Percentiles rank a stretch among this genome's conserved stretches.
Evolutionary conservation across 2,329 filamentous ascomycete genomes (phyloP).

Genomic region (Aspergillus puulaauensis): DNA sequence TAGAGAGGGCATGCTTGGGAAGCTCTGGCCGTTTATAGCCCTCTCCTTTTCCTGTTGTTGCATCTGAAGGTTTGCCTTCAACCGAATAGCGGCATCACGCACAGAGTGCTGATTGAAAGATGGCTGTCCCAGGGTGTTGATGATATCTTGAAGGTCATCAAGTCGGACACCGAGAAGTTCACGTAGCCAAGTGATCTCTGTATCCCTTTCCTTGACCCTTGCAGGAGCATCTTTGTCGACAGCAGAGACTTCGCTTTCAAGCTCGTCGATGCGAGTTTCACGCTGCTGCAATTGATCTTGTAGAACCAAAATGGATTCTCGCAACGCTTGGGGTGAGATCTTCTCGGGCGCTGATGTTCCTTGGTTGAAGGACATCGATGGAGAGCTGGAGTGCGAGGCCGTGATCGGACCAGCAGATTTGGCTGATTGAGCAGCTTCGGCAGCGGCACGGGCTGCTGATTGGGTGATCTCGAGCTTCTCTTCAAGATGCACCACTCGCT

Average conservation of each 20-base stretch:
- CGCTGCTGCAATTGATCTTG: conserved; percentile 96
- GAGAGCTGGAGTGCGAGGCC: conserved; percentile 45
- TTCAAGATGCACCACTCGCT: conserved; percentile 79
- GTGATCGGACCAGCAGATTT: conserved; percentile 43
- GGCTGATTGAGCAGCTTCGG: conserved; percentile 66
- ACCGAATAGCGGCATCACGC: conserved; percentile 85
- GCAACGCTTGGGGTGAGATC: conserved; percentile 89
- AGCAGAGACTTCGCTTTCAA: conserved; percentile 69
- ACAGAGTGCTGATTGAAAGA: conserved; percentile 75
- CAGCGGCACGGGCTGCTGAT: conserved; percentile 80
- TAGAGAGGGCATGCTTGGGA: conserved; percentile 75
- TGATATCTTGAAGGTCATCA: conserved; percentile 89
- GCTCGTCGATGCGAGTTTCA: conserved; percentile 82
- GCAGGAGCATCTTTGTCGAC: conserved; percentile 73
- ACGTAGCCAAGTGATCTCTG: conserved; percentile 91
- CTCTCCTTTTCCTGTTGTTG: conserved; percentile 94
- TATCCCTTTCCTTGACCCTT: conserved; percentile 87
- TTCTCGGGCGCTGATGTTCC: conserved; percentile 67
- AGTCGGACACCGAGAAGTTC: conserved; percentile 88
- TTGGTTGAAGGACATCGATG: conserved; percentile 47
- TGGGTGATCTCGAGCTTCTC: conserved; percentile 90
- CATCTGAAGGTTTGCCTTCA: conserved; percentile 95
- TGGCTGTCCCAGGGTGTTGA: conserved; percentile 72
- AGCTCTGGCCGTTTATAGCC: conserved; percentile 64
- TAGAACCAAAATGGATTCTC: conserved; percentile 92